These are phyloP conservation scores for Mucor piriformis DNA, from an alignment of 371 early-diverging fungal genomes.

Conservation along the genomic window DNA sequence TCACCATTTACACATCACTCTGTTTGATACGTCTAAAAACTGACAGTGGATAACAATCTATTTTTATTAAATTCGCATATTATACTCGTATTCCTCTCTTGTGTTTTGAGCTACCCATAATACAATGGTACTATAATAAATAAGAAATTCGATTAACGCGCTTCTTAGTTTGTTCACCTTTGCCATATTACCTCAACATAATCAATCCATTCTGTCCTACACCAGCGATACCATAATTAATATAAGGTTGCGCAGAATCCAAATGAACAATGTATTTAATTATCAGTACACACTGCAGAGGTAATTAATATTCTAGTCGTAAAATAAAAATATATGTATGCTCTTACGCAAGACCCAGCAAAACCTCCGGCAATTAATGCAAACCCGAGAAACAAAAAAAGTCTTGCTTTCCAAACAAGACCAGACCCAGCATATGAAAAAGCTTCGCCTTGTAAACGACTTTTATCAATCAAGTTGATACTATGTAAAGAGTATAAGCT, in stretches of 20 bases:
- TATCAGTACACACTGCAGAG: conserved; percentile 64
- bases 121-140: conserved; percentile 37
- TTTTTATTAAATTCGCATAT: not conserved
- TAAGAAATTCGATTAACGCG: not conserved
- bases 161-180: not conserved
- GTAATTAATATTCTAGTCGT: not conserved
- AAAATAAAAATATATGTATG: not conserved
- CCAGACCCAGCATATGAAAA: conserved; percentile 46
- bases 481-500: too few relatives aligned
- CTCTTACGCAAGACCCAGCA: conserved; percentile 70
- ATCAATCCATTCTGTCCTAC: conserved; percentile 71
- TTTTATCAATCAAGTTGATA: conserved; percentile 61
- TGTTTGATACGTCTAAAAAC: too few relatives aligned
- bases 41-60: too few relatives aligned
- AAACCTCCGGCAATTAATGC: conserved; percentile 79
- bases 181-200: conserved; percentile 64
- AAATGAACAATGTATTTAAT: conserved; percentile 70
- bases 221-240: conserved; percentile 71
- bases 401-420: conserved; percentile 70
- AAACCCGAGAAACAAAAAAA: conserved; percentile 79
- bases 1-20: too few relatives aligned
- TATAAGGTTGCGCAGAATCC: conserved; percentile 58
- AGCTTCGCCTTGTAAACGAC: conserved; percentile 59
- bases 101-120: conserved; percentile 55
- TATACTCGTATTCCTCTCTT: conserved; percentile 26